phyloP scores from a whole-genome alignment of 106 monocot species.

The Hemerocallis citrina region DNA sequence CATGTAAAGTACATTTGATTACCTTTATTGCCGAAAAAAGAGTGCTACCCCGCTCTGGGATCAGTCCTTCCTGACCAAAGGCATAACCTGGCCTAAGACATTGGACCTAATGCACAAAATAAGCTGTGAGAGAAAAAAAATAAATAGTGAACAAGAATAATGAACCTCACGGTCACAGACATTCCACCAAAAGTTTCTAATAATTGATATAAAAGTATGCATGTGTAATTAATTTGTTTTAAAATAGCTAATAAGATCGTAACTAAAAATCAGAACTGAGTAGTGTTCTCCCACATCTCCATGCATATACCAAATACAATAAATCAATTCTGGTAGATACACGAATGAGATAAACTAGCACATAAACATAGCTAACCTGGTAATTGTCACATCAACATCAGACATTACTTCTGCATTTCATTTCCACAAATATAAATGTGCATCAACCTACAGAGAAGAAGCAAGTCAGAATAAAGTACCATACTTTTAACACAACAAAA shows the following conservation, averaged over 20 bases:
- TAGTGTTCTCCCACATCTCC: background rate
- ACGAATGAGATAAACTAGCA: background rate
- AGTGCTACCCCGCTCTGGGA: conserved; percentile 85
- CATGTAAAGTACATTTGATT: too few species aligned
- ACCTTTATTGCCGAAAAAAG: conserved; percentile 97
- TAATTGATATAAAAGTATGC: too few species aligned
- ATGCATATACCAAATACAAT: background rate
- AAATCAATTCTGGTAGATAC: background rate
- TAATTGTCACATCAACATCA: conserved; percentile 98
- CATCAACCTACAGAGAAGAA: conserved; percentile 64
- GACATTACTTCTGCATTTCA: conserved; percentile 96
- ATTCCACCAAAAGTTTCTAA: too few species aligned
- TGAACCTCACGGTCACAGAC: too few species aligned
- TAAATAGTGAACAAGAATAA: too few species aligned
- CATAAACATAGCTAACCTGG: conserved; percentile 43
- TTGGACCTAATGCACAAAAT: conserved; percentile 67
- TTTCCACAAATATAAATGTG: conserved; percentile 92
- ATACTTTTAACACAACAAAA: conserved; percentile 10
- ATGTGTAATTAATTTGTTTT: too few species aligned
- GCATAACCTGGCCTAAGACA: conserved; percentile 96
- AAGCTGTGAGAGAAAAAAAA: too few species aligned
- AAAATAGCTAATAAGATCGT: background rate
- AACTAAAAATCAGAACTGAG: background rate
- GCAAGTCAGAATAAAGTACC: background rate
- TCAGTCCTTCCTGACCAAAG: conserved; percentile 98